Evolutionary conservation across 495 filamentous ascomycete genomes (phyloP), one percentile per base, ranked within the genome.

Genomic region (Hypoxylon rickii): DNA sequence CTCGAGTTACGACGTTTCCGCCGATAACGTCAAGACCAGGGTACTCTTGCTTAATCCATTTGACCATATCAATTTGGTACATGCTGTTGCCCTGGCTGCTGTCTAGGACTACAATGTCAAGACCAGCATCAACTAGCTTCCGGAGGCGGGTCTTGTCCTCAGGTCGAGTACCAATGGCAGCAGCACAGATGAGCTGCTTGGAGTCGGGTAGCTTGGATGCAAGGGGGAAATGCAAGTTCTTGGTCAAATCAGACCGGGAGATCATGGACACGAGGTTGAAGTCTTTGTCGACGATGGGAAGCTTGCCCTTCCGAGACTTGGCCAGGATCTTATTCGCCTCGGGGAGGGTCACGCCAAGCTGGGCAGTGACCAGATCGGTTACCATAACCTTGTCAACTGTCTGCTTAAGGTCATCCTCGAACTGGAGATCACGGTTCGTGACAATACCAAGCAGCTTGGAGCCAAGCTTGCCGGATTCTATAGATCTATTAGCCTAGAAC

Each of bases 221-320:
- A 48, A 96, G 80, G 33, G 94, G 94, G 74, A 92, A 99, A 77
- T 97, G 86, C 10, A 97, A 83, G 75, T 99, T 99, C 83, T 99
- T 99, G 80, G 92, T 97, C 71, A 99, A 78, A 75, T 99, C 94
- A 50, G 92, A 95, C 66, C 94, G 90, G 19, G 92, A 96, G 62
- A 99, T 89, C 70, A 99, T 87, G 22, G 94, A 94, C 34, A 96
- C 86, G 18, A 97, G 83, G 76, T 96, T 96, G 53, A 87, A 88
- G 20, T 86, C 75, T 31, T 82, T 72, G 71, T 99, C 95, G 24
- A 99, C 87, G 57, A 97, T 96, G 32, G 95, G 94, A 39, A 99
- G 86, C 78, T 99, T 99, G 75, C 94, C 94, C 80, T 97, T 99
- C 85, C 97, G 97, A 20, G 95, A 97, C 69, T 87, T 84, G 65